Conservation (phyloP, 306 rosid species). For the Lablab purpureus region DNA sequence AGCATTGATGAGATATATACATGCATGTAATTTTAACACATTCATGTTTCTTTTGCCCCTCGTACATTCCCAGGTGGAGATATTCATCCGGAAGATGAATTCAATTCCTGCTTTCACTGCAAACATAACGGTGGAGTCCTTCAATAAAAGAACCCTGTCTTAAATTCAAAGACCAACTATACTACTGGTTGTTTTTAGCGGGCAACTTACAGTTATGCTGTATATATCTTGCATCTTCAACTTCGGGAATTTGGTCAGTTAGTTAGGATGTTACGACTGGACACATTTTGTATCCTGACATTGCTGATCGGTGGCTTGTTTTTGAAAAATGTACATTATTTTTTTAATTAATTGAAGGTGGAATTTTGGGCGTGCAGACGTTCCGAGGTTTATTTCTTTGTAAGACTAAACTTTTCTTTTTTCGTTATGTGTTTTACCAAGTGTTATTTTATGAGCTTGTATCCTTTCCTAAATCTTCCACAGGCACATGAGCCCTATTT, state of each 20-base stretch:
- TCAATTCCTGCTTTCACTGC: slow-evolving; percentile 98
- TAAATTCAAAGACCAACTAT: slow-evolving; percentile 41
- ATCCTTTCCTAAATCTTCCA: not conserved
- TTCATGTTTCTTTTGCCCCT: slow-evolving; percentile 11
- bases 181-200: slow-evolving; percentile 30
- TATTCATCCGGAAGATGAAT: slow-evolving; percentile 84
- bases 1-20: not conserved
- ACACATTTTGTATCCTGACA: slow-evolving; percentile 15
- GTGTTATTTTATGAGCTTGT: not conserved
- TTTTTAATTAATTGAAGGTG: not conserved
- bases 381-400: not conserved
- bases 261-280: slow-evolving; percentile 7
- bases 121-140: slow-evolving; percentile 95
- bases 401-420: slow-evolving; percentile 8
- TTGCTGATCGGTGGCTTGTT: not conserved
- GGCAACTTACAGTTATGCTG: slow-evolving; percentile 37
- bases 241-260: slow-evolving; percentile 26
- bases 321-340: slow-evolving; percentile 33
- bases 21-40: slow-evolving; percentile 37
- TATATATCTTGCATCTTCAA: slow-evolving; percentile 29
- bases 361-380: slow-evolving; percentile 10
- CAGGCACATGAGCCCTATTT: not conserved
- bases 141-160: slow-evolving; percentile 83
- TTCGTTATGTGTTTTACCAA: not conserved
- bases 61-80: slow-evolving; percentile 76